Evolutionary conservation across 768 basidiomycete genomes (phyloP).

Genomic region (Daedaleopsis sinensis): DNA sequence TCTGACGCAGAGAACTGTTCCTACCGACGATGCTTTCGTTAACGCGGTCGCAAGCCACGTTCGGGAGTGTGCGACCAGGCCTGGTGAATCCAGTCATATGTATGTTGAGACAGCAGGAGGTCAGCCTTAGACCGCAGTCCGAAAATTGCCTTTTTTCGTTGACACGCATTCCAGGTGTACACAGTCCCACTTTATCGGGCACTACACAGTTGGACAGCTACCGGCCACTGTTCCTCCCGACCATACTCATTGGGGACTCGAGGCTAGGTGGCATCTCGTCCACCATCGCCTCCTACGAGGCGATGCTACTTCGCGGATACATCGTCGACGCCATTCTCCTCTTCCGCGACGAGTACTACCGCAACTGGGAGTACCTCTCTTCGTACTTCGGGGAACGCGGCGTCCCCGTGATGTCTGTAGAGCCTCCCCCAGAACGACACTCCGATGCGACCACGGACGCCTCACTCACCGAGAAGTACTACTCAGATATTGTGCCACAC

Average conservation of each 20-base stretch:
- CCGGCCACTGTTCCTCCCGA: slow-evolving; percentile 85
- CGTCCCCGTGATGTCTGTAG: slow-evolving; percentile 54
- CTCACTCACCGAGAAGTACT: slow-evolving; percentile 69
- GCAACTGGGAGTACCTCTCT: slow-evolving; percentile 81
- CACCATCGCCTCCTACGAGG: slow-evolving; percentile 92
- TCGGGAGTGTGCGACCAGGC: slow-evolving; percentile 47
- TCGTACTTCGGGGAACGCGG: slow-evolving; percentile 80
- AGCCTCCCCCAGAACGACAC: slow-evolving; percentile 58
- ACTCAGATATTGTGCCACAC: slow-evolving; percentile 49
- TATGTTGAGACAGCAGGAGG: slow-evolving; percentile 97
- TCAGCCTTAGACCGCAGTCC: slow-evolving; percentile 40
- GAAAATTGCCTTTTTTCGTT: background rate
- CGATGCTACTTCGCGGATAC: slow-evolving; percentile 88
- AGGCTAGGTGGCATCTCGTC: slow-evolving; percentile 93
- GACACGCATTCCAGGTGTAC: slow-evolving; percentile 63
- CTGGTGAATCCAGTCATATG: slow-evolving; percentile 51
- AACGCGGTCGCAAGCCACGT: slow-evolving; percentile 66
- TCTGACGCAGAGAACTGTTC: slow-evolving; percentile 35
- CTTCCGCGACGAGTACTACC: slow-evolving; percentile 86
- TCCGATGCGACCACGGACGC: slow-evolving; percentile 49
- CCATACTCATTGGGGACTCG: slow-evolving; percentile 84
- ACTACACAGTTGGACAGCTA: slow-evolving; percentile 85
- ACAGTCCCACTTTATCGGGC: slow-evolving; percentile 85
- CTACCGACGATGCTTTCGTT: slow-evolving; percentile 69
- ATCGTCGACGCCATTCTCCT: slow-evolving; percentile 82